Conservation (phyloP, 1,284 basidiomycete genomes). For the Boletus semigastroideus region DNA sequence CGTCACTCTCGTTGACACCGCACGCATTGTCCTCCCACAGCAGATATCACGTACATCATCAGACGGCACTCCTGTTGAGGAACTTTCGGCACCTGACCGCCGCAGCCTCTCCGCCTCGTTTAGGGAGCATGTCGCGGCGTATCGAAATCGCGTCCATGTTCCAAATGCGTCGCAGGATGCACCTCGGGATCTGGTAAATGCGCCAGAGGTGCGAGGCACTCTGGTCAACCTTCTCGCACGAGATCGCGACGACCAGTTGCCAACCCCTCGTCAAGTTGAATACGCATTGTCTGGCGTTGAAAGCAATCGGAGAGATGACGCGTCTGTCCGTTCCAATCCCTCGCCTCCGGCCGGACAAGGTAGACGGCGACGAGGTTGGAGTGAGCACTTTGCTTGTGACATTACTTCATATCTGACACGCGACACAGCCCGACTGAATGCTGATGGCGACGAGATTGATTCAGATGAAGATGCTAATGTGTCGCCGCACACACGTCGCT, state of each 20-base stretch:
- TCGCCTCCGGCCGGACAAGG: constrained; percentile 17
- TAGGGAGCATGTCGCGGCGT: constrained; percentile 20
- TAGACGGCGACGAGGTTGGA: constrained; percentile 50
- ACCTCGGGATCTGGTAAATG: constrained; percentile 24
- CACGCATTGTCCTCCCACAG: constrained; percentile 22
- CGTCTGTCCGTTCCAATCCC: constrained; percentile 6
- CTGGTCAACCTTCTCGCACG: constrained; percentile 23
- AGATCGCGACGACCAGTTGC: constrained; percentile 19
- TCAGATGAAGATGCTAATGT: constrained; percentile 38
- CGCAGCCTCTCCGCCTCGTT: constrained; percentile 25
- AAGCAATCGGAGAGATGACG: constrained; percentile 12
- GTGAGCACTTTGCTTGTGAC: constrained; percentile 35
- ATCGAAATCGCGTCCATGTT: constrained; percentile 16
- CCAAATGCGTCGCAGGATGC: constrained; percentile 11
- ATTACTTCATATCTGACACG: constrained; percentile 9
- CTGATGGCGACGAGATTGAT: constrained; percentile 57
- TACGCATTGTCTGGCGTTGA: constrained; percentile 3
- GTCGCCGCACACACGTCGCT: constrained; percentile 25
- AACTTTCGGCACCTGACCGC: constrained; percentile 11
- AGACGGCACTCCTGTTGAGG: constrained; percentile 24
- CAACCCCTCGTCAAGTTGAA: constrained; percentile 23
- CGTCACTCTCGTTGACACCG: constrained; percentile 20
- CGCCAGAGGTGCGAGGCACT: constrained; percentile 28
- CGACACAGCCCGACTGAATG: constrained; percentile 49
- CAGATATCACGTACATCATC: constrained; percentile 30